phyloP scores from a whole-genome alignment of 1,284 basidiomycete genomes.

The Cystodermella granulosa region DNA sequence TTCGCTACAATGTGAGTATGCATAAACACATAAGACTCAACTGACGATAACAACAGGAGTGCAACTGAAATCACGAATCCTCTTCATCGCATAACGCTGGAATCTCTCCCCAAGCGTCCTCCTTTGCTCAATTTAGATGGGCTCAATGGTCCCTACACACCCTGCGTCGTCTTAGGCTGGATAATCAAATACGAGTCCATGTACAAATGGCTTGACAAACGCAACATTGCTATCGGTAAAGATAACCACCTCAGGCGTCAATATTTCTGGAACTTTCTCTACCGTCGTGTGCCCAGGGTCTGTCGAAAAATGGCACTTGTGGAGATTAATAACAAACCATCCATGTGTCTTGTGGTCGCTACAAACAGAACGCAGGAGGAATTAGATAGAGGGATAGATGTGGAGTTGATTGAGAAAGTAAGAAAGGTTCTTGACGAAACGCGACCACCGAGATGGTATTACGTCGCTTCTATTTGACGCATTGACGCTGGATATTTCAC shows the following conservation, averaged over 20 bases:
- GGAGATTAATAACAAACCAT: not conserved
- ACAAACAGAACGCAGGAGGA: constrained; percentile 4
- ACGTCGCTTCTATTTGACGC: no score
- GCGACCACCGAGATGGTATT: not conserved
- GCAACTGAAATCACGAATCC: no score
- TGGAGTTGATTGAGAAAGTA: constrained; percentile 4
- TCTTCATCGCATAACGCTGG: not conserved
- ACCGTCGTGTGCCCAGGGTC: not conserved
- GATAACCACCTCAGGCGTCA: not conserved
- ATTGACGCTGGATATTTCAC: no score
- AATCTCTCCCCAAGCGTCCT: not conserved
- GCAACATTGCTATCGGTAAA: not conserved
- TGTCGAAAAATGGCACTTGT: not conserved
- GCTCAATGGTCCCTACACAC: not conserved
- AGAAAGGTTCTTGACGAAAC: not conserved
- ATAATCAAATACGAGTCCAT: not conserved
- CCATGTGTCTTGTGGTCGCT: constrained; percentile 5
- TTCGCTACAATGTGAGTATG: not conserved
- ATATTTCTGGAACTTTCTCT: not conserved
- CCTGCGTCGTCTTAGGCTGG: not conserved
- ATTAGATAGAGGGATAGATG: constrained; percentile 2
- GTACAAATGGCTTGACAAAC: not conserved
- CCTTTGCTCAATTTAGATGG: not conserved
- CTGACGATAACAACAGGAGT: not conserved
- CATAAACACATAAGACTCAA: not conserved